Percentiles rank a stretch among this genome's conserved stretches.
phyloP scores from a whole-genome alignment of 306 rosid species.

The Rubus idaeus region DNA sequence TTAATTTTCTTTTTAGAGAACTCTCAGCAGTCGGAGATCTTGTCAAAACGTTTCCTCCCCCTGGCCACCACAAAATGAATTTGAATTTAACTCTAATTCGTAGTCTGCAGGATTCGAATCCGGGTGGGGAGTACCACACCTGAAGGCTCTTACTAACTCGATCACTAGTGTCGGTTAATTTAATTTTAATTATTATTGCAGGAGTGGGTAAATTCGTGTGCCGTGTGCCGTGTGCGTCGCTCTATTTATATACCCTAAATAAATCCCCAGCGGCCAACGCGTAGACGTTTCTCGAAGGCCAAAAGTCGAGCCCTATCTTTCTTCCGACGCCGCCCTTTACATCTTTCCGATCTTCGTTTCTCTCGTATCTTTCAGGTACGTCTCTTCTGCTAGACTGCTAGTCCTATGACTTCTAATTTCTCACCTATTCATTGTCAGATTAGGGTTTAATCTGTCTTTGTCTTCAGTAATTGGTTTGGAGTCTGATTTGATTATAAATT shows the following conservation, averaged over 20 bases:
- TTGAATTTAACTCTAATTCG: no score
- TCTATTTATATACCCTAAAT: neutral
- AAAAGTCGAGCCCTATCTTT: slow-evolving; percentile 8
- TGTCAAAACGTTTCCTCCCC: no score
- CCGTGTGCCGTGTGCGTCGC: neutral
- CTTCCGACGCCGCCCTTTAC: neutral
- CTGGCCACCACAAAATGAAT: no score
- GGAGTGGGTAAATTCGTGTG: neutral
- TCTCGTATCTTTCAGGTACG: neutral
- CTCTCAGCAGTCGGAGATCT: no score
- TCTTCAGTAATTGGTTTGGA: neutral
- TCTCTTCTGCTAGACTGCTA: neutral
- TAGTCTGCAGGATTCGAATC: no score
- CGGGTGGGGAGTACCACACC: no score
- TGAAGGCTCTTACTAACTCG: no score
- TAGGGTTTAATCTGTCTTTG: neutral
- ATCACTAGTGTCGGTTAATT: no score
- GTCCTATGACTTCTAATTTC: neutral
- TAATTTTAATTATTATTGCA: neutral
- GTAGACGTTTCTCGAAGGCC: neutral
- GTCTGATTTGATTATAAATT: neutral
- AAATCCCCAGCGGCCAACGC: neutral
- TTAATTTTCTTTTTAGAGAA: no score
- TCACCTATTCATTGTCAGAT: neutral
- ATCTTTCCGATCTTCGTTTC: neutral